Base-by-base conservation (phyloP, 768 basidiomycete species). In the Psilocybe cyanescens region DNA sequence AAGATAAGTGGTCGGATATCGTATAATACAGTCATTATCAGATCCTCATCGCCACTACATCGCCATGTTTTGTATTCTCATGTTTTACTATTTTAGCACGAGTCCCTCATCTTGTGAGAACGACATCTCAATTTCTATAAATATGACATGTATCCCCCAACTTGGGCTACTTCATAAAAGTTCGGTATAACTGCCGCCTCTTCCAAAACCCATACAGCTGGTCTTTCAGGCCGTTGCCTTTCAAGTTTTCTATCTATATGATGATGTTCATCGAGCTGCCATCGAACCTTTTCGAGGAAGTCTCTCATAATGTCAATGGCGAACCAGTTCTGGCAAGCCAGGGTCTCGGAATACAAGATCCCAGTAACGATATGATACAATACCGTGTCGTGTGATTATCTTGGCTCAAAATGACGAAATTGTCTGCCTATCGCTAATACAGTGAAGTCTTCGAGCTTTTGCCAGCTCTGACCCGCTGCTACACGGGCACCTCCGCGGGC, bases 121-220 rank as follows among this genome's bases (percentile, higher is more conserved):
- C 19, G 35, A 8, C 17, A 47, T 49, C 9, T 19, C 19, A n/a
- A 28, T 4, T 29, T 41, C n/a, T 57, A 57, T 57, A 57, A 57
- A 49, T 57, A 48, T 33, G 2, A 16, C 9, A 14, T 47, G 49
- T 29, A 47, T 48, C 56, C 56, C 56, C 49, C 56, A 45, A 54
- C 52, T 60, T 31, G 41, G 46, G 49, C 7, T 19, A 30, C 35
- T 48, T 33, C 30, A 2, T 49, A n/a, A 46, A 53, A 35, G 33
- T 28, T 52, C 39, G 29, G 35, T 33, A 44, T 44, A 44, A 44
- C 41, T 14, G 55, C 8, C 31, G 14, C 50, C 28, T 51, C 24
- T 24, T 24, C 9, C 33, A 31, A 14, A 9, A 31, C 28, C 24
- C 49, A 29, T 31, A 7, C 28, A 3, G 9, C 9, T 29, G 28